Conservation (phyloP, 257 asterid genomes). For the Solanum lycopersicoides region DNA sequence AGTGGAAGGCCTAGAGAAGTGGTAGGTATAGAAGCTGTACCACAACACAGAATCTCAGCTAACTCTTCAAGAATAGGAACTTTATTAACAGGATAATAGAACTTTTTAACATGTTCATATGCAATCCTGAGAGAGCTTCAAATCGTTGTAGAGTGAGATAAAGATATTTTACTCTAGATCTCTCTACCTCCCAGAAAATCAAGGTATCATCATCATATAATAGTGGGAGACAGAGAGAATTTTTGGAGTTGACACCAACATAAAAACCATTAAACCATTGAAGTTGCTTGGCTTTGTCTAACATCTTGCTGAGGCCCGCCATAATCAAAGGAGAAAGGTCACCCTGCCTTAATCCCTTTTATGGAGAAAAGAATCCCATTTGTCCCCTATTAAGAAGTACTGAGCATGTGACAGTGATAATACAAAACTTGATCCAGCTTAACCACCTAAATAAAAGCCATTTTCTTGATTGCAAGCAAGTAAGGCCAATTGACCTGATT, state of each 20-base stretch:
- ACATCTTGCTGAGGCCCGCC: neutral
- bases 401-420: neutral
- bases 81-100: neutral
- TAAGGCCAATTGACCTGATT: neutral
- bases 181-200: neutral
- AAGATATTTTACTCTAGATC: neutral
- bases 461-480: neutral
- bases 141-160: neutral
- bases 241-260: neutral
- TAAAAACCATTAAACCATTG: neutral
- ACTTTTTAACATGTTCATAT: neutral
- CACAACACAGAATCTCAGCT: neutral
- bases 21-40: neutral
- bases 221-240: neutral
- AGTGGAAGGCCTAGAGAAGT: neutral
- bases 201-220: neutral
- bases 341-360: neutral
- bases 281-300: neutral
- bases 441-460: neutral
- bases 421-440: neutral
- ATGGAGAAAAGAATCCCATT: neutral
- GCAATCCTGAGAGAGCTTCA: neutral
- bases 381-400: neutral
- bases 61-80: neutral
- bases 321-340: neutral